Evolutionary conservation across 768 basidiomycete genomes (phyloP), one percentile per base, ranked within the genome.

Genomic region (Russula lepida): DNA sequence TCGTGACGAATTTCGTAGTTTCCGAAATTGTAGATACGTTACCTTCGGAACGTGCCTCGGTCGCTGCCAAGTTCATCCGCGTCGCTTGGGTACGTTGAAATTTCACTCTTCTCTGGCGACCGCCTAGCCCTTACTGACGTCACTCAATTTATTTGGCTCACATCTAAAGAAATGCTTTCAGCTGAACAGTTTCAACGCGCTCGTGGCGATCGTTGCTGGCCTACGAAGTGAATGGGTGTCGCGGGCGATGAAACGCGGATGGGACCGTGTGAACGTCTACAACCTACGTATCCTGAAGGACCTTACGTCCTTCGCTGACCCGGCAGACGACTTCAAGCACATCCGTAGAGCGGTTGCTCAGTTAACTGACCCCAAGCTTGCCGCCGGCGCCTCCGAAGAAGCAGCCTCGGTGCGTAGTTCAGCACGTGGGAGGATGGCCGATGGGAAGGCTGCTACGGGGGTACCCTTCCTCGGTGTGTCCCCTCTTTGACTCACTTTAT

Each of bases 11-110:
- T 67, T 97, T 93, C 67, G 82, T 86, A 6, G 76, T 82, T 23
- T 85, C 89, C 3, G 94, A 97, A 74, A 81, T 95, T 55, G 80
- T 92, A 25, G 74, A 92, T 58, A 88, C 92, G 1, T 79, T 79
- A 9, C 85, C 84, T 6, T 72, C 72, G 56, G 84, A 90, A 56
- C 80, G 93, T 21, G 79, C 78, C 37, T 63, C 78, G 50, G 74
- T 97, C 21, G 81, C 90, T 52, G 76, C 75, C 60, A 94, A 92
- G 74, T 87, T 95, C 70, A 84, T 95, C 63, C 84, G 90, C 44
- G 76, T 95, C 58, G 93, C 93, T 41, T 92, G 84, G 79, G 92
- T 92, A 66, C 70, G 86, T 75, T 27, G 35, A 37, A 44, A 5
- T 35, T 4, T 4, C 17, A 15, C 15, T 4, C 17, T 49, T 64